A percentile compares a stretch with the other conserved stretches of the same genome.
phyloP scores from a whole-genome alignment of 768 basidiomycete genomes.

The Tylopilus cervinicoccineus region DNA sequence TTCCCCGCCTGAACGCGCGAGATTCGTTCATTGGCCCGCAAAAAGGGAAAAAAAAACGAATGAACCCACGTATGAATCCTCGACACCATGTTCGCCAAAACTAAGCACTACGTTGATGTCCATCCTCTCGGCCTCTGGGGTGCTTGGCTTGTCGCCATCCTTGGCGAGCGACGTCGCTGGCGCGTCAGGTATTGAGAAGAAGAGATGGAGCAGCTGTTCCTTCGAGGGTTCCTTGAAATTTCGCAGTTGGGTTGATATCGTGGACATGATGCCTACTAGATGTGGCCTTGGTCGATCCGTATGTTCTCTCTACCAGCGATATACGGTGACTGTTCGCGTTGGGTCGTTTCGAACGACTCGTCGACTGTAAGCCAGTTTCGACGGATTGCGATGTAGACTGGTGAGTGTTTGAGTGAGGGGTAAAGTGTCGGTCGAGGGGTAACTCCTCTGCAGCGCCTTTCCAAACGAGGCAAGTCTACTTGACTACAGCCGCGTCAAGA shows the following conservation, averaged over 20 bases:
- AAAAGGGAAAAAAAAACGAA: neutral
- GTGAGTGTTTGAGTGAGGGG: neutral
- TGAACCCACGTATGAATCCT: slow-evolving; percentile 86
- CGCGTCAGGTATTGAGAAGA: slow-evolving; percentile 75
- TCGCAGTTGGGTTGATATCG: slow-evolving; percentile 83
- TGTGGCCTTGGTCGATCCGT: slow-evolving; percentile 1
- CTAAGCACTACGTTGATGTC: slow-evolving; percentile 89
- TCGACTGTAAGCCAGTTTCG: slow-evolving; percentile 1
- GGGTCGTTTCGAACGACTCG: neutral
- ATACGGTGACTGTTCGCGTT: neutral
- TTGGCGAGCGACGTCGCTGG: slow-evolving; percentile 15
- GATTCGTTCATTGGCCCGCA: neutral
- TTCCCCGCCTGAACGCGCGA: slow-evolving; percentile 69
- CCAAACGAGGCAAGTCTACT: slow-evolving; percentile 14
- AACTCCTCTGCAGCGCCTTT: slow-evolving; percentile 8
- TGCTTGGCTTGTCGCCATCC: slow-evolving; percentile 23
- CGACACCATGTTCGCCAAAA: slow-evolving; percentile 70
- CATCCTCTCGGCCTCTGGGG: slow-evolving; percentile 58
- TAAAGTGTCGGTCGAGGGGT: slow-evolving; percentile 11
- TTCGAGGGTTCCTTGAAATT: slow-evolving; percentile 91
- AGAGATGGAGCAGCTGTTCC: slow-evolving; percentile 79
- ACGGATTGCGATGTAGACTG: slow-evolving; percentile 4
- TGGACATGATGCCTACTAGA: slow-evolving; percentile 49
- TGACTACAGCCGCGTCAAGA: neutral
- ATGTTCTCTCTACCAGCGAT: neutral